These are phyloP conservation scores for Wickerhamiella dianesei DNA, from an alignment of 805 yeast genomes.

Conservation along the genomic window DNA sequence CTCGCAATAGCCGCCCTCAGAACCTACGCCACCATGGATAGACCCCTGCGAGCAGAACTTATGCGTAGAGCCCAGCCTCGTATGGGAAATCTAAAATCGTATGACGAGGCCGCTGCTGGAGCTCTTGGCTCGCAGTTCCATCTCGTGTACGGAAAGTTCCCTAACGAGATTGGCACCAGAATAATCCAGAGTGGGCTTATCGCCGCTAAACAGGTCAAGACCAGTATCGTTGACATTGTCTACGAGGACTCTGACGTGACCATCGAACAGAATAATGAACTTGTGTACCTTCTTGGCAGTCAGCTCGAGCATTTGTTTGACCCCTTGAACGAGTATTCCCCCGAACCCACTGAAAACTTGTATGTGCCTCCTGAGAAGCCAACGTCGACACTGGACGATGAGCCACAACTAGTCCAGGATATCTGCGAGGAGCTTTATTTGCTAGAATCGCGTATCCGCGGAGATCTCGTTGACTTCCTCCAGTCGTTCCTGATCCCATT, in stretches of 20 bases:
- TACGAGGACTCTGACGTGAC: slow-evolving; percentile 42
- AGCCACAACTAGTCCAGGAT: slow-evolving; percentile 31
- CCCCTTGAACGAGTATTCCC: slow-evolving; percentile 81
- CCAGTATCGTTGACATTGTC: slow-evolving; percentile 58
- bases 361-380: slow-evolving; percentile 45
- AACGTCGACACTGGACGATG: slow-evolving; percentile 16
- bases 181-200: slow-evolving; percentile 46
- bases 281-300: slow-evolving; percentile 67
- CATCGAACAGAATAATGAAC: slow-evolving; percentile 54
- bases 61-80: slow-evolving; percentile 1
- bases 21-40: slow-evolving; percentile 47
- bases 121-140: slow-evolving; percentile 53
- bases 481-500: slow-evolving; percentile 71
- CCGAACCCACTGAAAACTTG: slow-evolving; percentile 64
- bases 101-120: slow-evolving; percentile 84
- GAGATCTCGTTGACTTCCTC: slow-evolving; percentile 55
- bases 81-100: slow-evolving; percentile 24
- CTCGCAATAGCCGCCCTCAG: slow-evolving; percentile 63
- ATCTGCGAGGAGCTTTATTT: slow-evolving; percentile 54
- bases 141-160: slow-evolving; percentile 38
- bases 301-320: slow-evolving; percentile 83
- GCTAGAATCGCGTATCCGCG: slow-evolving; percentile 63
- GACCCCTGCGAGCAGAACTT: slow-evolving; percentile 11
- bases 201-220: slow-evolving; percentile 35
- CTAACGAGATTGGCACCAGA: slow-evolving; percentile 43